phyloP scores from a whole-genome alignment of 805 yeast genomes.

The Schwanniomyces yamadae region DNA sequence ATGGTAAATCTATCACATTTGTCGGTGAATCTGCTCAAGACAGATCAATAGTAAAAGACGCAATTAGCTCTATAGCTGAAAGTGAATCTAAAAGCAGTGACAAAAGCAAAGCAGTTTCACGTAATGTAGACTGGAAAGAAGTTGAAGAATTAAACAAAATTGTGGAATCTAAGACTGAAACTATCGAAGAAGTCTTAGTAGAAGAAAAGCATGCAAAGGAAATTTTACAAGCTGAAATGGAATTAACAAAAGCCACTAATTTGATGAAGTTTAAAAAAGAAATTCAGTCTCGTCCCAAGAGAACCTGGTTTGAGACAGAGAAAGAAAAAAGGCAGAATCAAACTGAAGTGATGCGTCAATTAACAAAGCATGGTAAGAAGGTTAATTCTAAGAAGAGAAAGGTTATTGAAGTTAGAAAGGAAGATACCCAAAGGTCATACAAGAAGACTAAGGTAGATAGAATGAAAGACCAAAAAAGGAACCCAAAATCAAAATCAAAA shows the following conservation, averaged over 20 bases:
- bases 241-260: slow-evolving; percentile 81
- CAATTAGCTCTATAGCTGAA: slow-evolving; percentile 63
- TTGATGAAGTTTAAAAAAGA: slow-evolving; percentile 76
- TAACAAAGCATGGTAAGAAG: slow-evolving; percentile 52
- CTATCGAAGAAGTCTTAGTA: slow-evolving; percentile 71
- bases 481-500: slow-evolving; percentile 11
- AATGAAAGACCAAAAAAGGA: slow-evolving; percentile 38
- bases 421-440: slow-evolving; percentile 55
- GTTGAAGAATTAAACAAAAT: slow-evolving; percentile 66
- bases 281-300: slow-evolving; percentile 83
- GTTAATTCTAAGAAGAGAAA: slow-evolving; percentile 71
- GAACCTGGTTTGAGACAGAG: slow-evolving; percentile 92
- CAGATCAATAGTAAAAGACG: slow-evolving; percentile 86
- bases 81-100: slow-evolving; percentile 23
- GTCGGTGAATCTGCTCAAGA: slow-evolving; percentile 92
- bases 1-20: slow-evolving; percentile 88
- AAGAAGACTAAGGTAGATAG: slow-evolving; percentile 82
- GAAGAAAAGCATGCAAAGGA: slow-evolving; percentile 92
- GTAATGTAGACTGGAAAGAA: slow-evolving; percentile 87
- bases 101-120: slow-evolving; percentile 70
- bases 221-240: slow-evolving; percentile 85
- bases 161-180: slow-evolving; percentile 57
- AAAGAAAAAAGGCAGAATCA: slow-evolving; percentile 48
- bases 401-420: slow-evolving; percentile 58
- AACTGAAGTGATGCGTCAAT: slow-evolving; percentile 35